phyloP scores from a whole-genome alignment of 169 alveolate species.

The Plasmodium cynomolgi region DNA sequence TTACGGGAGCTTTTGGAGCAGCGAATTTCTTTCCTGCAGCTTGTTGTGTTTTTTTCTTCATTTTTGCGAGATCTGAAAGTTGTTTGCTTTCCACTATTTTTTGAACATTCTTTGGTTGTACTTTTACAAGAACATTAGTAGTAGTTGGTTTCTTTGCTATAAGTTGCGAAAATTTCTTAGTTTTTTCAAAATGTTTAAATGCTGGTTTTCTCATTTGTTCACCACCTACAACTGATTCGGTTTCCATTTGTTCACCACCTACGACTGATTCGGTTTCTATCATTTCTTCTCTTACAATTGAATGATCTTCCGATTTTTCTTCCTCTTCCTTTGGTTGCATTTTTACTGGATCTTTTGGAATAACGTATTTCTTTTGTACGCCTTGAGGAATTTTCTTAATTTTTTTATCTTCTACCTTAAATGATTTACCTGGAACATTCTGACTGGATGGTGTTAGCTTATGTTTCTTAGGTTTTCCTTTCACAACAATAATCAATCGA shows the following conservation, averaged over 20 bases:
- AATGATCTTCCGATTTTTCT: too few species aligned
- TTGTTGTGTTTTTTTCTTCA: neutral
- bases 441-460: neutral
- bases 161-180: neutral
- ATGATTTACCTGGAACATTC: neutral
- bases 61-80: neutral
- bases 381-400: neutral
- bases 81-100: too few species aligned
- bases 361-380: neutral
- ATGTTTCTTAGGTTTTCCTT: neutral
- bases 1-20: too few species aligned
- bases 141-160: neutral
- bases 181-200: too few species aligned
- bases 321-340: neutral
- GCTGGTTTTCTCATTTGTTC: too few species aligned
- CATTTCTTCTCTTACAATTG: too few species aligned
- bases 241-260: neutral
- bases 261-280: neutral
- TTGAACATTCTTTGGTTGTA: neutral
- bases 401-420: neutral
- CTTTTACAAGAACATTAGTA: neutral
- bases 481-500: neutral
- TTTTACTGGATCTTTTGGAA: neutral
- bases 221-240: neutral
- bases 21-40: neutral